These are phyloP conservation scores for Toxoplasma gondii DNA, from an alignment of 169 alveolate species.

Conservation along the genomic window DNA sequence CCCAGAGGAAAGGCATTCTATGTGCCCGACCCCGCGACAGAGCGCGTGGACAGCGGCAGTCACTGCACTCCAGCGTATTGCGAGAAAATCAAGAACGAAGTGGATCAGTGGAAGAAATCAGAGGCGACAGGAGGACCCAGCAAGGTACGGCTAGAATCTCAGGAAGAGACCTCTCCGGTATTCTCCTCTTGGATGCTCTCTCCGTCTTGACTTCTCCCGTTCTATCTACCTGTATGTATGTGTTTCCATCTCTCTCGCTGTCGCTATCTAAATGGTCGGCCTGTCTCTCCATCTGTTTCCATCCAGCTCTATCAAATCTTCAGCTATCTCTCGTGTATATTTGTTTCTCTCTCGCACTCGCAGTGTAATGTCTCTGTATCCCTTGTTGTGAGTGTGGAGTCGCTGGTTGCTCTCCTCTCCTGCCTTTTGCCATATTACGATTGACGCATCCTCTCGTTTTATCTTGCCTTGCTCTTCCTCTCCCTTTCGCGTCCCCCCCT, in stretches of 20 bases:
- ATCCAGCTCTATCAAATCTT: too few relatives aligned
- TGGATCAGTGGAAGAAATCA: slow-evolving; percentile 38
- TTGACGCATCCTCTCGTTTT: too few relatives aligned
- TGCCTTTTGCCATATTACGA: too few relatives aligned
- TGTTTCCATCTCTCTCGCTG: neutral
- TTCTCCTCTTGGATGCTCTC: neutral
- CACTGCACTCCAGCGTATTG: slow-evolving; percentile 62
- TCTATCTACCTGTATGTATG: neutral
- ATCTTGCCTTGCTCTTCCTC: too few relatives aligned
- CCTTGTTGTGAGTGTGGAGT: too few relatives aligned
- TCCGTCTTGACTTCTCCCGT: neutral
- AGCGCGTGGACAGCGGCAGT: neutral
- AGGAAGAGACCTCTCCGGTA: neutral
- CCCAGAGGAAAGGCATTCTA: slow-evolving; percentile 60
- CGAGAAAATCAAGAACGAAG: slow-evolving; percentile 23
- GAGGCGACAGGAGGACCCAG: slow-evolving; percentile 49
- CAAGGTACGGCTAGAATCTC: neutral
- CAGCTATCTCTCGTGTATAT: neutral
- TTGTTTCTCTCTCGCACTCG: neutral
- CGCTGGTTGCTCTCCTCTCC: too few relatives aligned
- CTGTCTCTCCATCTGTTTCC: neutral
- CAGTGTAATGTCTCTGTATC: neutral
- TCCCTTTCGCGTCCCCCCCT: too few relatives aligned
- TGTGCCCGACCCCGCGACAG: slow-evolving; percentile 31
- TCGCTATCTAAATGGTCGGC: neutral